Conservation (phyloP, 2,329 filamentous ascomycete species). For the Escovopsis weberi region DNA sequence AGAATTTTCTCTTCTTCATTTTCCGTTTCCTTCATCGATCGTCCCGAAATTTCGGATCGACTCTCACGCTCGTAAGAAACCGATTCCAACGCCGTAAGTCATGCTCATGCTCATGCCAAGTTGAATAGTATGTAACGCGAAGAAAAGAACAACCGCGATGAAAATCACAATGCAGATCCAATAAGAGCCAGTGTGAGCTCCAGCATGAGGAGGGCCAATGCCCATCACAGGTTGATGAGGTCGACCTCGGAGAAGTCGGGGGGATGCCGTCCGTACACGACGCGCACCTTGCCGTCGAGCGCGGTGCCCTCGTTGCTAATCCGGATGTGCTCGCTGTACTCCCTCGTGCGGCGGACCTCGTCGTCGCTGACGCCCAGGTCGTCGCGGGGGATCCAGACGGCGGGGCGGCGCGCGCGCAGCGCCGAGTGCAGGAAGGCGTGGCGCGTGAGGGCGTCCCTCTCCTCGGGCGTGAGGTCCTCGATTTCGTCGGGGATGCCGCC, state of each 20-base stretch:
- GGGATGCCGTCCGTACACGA: slow-evolving; percentile 72
- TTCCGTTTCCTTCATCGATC: no score
- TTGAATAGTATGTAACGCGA: no score
- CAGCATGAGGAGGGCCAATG: not conserved
- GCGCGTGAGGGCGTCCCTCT: slow-evolving; percentile 71
- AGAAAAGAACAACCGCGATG: no score
- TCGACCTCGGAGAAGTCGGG: slow-evolving; percentile 85
- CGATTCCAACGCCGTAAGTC: no score
- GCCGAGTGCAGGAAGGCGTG: slow-evolving; percentile 87
- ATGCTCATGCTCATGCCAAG: no score
- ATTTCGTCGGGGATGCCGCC: slow-evolving; percentile 83
- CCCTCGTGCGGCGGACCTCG: slow-evolving; percentile 65
- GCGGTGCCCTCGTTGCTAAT: slow-evolving; percentile 89
- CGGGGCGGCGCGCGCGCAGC: slow-evolving; percentile 67
- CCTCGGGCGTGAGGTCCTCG: slow-evolving; percentile 81
- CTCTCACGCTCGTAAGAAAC: no score
- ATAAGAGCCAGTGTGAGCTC: no score
- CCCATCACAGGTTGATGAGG: slow-evolving; percentile 56
- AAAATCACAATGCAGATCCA: not conserved
- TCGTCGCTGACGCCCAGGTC: slow-evolving; percentile 84
- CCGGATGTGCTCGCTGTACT: slow-evolving; percentile 70
- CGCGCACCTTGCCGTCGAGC: slow-evolving; percentile 66
- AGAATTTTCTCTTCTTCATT: no score
- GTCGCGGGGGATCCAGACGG: slow-evolving; percentile 88
- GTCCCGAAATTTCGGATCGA: no score